Percentiles rank a stretch among this genome's conserved stretches.
Evolutionary conservation across 352 stramenopile species (phyloP).

Genomic region (Globisporangium iwayamae): DNA sequence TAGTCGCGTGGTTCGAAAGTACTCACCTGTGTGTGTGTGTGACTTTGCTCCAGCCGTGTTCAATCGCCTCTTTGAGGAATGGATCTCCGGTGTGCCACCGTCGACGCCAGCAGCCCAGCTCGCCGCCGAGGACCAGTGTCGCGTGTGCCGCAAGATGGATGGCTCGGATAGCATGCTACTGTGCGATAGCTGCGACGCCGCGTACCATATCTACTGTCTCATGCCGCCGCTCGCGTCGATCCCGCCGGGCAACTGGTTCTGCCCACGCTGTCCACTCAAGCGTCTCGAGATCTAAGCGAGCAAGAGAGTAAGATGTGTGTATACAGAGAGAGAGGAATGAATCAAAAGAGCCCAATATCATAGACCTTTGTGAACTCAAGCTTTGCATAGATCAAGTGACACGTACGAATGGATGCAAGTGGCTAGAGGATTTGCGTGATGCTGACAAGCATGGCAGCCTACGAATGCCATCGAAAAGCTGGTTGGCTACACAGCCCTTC

Average conservation of each 20-base stretch:
- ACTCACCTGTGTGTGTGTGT: not conserved
- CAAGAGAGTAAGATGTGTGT: not conserved
- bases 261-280: slow-evolving; percentile 57
- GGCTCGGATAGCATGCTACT: slow-evolving; percentile 74
- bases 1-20: not conserved
- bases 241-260: slow-evolving; percentile 79
- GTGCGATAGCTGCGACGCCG: slow-evolving; percentile 82
- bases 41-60: slow-evolving; percentile 55
- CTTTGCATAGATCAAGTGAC: not conserved
- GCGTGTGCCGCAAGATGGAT: slow-evolving; percentile 58
- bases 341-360: not conserved
- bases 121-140: slow-evolving; percentile 68
- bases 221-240: slow-evolving; percentile 56
- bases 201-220: slow-evolving; percentile 83
- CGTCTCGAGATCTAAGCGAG: slow-evolving; percentile 21
- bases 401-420: not conserved
- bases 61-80: slow-evolving; percentile 74
- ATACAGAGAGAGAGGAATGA: not conserved
- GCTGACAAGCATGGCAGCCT: not conserved
- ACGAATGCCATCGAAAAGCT: not conserved
- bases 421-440: not conserved
- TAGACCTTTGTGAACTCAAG: not conserved
- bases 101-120: slow-evolving; percentile 51
- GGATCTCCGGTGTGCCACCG: slow-evolving; percentile 48
- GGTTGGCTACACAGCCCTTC: not conserved